These are phyloP conservation scores for Raffaelea arxii DNA, from an alignment of 2,329 filamentous ascomycete species.

Conservation along the genomic window DNA sequence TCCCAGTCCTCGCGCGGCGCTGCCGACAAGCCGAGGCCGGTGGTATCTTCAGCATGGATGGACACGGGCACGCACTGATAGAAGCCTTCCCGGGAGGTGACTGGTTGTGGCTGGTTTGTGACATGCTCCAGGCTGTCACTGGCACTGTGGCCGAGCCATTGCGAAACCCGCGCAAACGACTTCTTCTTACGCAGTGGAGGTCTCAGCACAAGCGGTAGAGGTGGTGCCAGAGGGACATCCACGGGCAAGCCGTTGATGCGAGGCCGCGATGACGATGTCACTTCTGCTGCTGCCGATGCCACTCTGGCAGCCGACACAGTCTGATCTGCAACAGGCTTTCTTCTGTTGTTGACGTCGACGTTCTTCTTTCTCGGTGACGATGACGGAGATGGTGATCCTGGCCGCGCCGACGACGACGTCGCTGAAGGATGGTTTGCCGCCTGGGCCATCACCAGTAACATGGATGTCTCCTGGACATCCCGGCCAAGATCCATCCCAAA, in stretches of 20 bases:
- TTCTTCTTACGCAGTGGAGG: constrained; percentile 57
- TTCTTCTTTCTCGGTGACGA: too few species aligned
- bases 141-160: constrained; percentile 35
- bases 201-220: constrained; percentile 48
- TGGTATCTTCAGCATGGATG: neutral
- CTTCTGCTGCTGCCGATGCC: constrained; percentile 13
- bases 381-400: too few species aligned
- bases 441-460: too few species aligned
- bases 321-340: too few species aligned
- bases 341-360: too few species aligned
- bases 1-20: constrained; percentile 28
- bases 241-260: constrained; percentile 18
- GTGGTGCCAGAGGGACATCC: constrained; percentile 38
- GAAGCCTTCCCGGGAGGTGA: constrained; percentile 44
- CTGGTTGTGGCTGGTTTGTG: constrained; percentile 44
- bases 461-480: too few species aligned
- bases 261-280: neutral
- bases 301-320: constrained; percentile 10
- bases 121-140: constrained; percentile 34
- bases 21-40: neutral
- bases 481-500: too few species aligned
- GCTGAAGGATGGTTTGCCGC: too few species aligned
- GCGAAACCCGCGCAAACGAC: constrained; percentile 52
- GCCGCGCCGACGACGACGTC: too few species aligned
- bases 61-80: constrained; percentile 41